Evolutionary conservation across 2,329 filamentous ascomycete genomes (phyloP), one percentile per base, ranked within the genome.

Genomic region (Talaromyces sp.): DNA sequence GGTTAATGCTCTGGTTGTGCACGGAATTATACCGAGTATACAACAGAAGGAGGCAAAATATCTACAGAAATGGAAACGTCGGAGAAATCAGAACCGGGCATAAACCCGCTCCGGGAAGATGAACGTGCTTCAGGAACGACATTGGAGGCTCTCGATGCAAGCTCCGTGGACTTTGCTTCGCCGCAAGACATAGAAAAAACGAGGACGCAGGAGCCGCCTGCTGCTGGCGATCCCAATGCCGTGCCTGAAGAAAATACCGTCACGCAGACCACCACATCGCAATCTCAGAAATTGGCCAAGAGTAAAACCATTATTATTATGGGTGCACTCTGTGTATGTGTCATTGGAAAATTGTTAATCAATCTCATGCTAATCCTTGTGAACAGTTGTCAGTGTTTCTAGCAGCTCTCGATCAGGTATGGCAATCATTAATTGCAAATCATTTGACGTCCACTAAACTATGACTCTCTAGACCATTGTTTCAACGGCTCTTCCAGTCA

Each of bases 341-440:
- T 37, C 35, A 37, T 37, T 37, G 13, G 9, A 8, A 31, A 31
- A 11, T 37, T 4, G 1, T 13, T 13, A 11, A 10, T 13, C 13
- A 37, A 37, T 11, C 9, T 4, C 35, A 10, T 37, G 63, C 14
- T 43, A 22, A 27, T 10, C 14, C 16, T 10, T 64, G 16, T 19
- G 19, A 66, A 37, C 65, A 81, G 80, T 81, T 87, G 74, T 85
- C 85, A 8, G 78, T 88, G 13, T 85, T 87, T 62, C 80, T 88
- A 31, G 85, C 85, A 11, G 86, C 86, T 37, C 74, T 88, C 47
- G 86, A 88, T 70, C 86, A 87, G 73, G 79, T 81, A 74, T 62
- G 73, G 24, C 22, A 27, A 31, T 3, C 33, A 33, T 16, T 19
- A 49, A 7, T 16, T 14, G 24, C 19, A 7, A 16, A 10, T 31